Conservation (phyloP, 169 alveolate species). For the Hepatocystis sp. region DNA sequence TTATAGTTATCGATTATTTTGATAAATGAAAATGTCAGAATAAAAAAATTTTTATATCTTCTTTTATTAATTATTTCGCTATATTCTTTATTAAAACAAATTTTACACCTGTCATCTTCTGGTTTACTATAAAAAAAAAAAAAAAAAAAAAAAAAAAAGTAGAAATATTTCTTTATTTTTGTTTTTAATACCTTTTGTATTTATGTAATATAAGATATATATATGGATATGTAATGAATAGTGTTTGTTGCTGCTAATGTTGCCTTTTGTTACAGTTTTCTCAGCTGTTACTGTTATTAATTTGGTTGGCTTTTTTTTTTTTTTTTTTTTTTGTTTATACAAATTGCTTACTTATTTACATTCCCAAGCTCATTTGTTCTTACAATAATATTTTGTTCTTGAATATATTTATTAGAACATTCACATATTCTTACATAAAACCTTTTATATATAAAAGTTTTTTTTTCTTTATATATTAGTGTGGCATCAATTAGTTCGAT, state of each 20-base stretch:
- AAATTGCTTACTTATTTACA: slow-evolving; percentile 19
- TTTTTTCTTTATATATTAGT: slow-evolving; percentile 36
- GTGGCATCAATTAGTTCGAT: slow-evolving; percentile 64
- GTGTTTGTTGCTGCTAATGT: too few species aligned
- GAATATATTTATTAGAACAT: slow-evolving; percentile 32
- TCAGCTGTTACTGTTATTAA: too few species aligned
- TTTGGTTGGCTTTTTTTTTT: neutral
- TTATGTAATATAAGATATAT: too few species aligned
- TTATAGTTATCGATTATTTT: slow-evolving; percentile 37
- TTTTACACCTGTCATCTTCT: slow-evolving; percentile 13
- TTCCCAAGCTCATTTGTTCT: slow-evolving; percentile 33
- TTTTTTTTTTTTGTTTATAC: neutral
- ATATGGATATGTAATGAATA: too few species aligned
- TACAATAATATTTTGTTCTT: slow-evolving; percentile 49
- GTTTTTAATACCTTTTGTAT: too few species aligned
- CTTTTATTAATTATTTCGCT: slow-evolving; percentile 45
- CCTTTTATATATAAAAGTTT: slow-evolving; percentile 45
- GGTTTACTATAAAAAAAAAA: slow-evolving; percentile 17
- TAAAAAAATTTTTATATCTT: slow-evolving; percentile 41
- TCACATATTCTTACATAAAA: slow-evolving; percentile 67
- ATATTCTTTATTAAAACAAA: slow-evolving; percentile 52
- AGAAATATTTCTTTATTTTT: too few species aligned
- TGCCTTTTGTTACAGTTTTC: too few species aligned
- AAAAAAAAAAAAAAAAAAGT: too few species aligned
- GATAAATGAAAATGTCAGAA: slow-evolving; percentile 49